phyloP scores from a whole-genome alignment of 2,329 filamentous ascomycete species.

The Dactylellina leptospora region DNA sequence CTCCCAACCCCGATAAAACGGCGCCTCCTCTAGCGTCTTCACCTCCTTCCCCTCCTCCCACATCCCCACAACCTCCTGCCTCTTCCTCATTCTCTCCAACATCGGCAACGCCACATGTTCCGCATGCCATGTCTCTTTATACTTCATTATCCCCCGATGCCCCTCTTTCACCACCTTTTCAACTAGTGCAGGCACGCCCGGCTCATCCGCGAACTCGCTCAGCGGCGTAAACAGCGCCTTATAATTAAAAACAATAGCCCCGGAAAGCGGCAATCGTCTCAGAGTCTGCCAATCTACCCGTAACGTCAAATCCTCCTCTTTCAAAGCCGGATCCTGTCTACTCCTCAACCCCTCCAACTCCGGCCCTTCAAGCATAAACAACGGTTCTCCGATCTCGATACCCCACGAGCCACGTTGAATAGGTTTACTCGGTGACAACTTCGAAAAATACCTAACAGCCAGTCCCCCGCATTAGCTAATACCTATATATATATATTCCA shows the following conservation, averaged over 20 bases:
- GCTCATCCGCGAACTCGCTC: slow-evolving; percentile 73
- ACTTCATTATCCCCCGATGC: slow-evolving; percentile 76
- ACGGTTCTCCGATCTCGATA: slow-evolving; percentile 76
- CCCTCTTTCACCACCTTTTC: slow-evolving; percentile 75
- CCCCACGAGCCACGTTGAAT: slow-evolving; percentile 89
- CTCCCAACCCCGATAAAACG: slow-evolving; percentile 80
- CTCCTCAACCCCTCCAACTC: slow-evolving; percentile 69
- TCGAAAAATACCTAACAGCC: slow-evolving; percentile 77
- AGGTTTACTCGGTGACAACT: slow-evolving; percentile 75
- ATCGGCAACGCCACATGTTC: slow-evolving; percentile 75
- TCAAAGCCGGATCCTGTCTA: slow-evolving; percentile 68
- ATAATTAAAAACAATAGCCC: slow-evolving; percentile 83
- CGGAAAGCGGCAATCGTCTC: slow-evolving; percentile 78
- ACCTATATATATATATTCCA: neutral
- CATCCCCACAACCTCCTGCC: slow-evolving; percentile 72
- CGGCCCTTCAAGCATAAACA: slow-evolving; percentile 76
- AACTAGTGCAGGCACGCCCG: slow-evolving; percentile 74
- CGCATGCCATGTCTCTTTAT: slow-evolving; percentile 83
- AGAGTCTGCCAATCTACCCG: slow-evolving; percentile 91
- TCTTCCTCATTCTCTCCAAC: slow-evolving; percentile 70
- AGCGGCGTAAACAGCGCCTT: slow-evolving; percentile 84
- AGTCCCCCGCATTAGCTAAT: neutral
- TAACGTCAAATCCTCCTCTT: slow-evolving; percentile 70
- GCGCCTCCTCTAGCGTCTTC: slow-evolving; percentile 75
- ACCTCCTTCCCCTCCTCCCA: slow-evolving; percentile 72